phyloP scores from a whole-genome alignment of 164 flowering plant genomes.

The Saururus chinensis region DNA sequence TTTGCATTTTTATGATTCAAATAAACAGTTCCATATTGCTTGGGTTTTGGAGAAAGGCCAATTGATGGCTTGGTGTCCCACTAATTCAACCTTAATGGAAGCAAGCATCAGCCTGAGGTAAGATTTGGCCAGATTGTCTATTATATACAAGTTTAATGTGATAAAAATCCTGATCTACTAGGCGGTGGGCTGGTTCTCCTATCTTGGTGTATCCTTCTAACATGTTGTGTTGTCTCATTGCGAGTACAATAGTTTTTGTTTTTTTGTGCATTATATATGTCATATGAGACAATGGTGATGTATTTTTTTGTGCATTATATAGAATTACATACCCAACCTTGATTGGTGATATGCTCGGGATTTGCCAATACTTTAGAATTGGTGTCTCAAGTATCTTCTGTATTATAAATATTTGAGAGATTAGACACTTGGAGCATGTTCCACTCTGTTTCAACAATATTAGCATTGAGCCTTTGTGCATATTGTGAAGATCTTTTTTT shows the following conservation, averaged over 20 bases:
- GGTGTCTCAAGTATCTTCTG: not conserved
- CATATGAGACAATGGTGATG: not conserved
- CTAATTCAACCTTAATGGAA: conserved; percentile 76
- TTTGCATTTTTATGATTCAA: conserved; percentile 85
- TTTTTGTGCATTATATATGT: not conserved
- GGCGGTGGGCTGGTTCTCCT: not conserved
- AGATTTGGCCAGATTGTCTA: not conserved
- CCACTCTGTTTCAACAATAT: no score
- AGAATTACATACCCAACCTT: not conserved
- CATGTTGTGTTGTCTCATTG: not conserved
- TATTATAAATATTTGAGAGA: no score
- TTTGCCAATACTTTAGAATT: not conserved
- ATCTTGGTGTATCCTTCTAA: no score
- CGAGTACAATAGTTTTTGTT: no score
- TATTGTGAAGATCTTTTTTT: no score
- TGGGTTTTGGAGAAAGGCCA: conserved; percentile 90
- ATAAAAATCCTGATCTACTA: not conserved
- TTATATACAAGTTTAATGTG: not conserved
- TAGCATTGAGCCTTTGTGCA: no score
- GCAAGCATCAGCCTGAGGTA: conserved; percentile 44
- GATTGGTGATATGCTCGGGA: not conserved
- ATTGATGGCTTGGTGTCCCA: conserved; percentile 55
- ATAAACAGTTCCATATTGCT: conserved; percentile 63
- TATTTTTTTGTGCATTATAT: no score
- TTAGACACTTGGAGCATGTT: no score